phyloP scores from a whole-genome alignment of 768 basidiomycete species.

The Daedaleopsis sinensis region DNA sequence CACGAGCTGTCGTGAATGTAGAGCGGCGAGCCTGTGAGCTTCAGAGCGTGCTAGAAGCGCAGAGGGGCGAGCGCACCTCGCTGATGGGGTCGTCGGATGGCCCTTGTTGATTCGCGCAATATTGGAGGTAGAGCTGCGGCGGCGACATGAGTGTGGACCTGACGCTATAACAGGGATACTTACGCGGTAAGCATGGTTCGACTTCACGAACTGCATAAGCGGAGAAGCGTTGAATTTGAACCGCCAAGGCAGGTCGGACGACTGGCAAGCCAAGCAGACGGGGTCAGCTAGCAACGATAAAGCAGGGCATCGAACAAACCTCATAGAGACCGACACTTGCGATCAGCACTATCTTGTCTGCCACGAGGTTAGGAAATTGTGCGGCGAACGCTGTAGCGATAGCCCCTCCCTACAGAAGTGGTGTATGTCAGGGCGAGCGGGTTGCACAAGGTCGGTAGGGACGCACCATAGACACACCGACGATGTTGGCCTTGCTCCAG shows the following conservation, averaged over 20 bases:
- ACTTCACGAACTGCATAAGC: slow-evolving; percentile 65
- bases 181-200: slow-evolving; percentile 65
- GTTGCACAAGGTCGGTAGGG: background rate
- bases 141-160: background rate
- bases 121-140: slow-evolving; percentile 36
- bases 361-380: slow-evolving; percentile 72
- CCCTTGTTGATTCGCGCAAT: slow-evolving; percentile 31
- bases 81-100: slow-evolving; percentile 30
- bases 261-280: slow-evolving; percentile 35
- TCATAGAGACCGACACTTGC: slow-evolving; percentile 73
- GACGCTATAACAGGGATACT: no score
- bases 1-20: slow-evolving; percentile 54
- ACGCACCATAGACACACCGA: slow-evolving; percentile 77
- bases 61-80: slow-evolving; percentile 23
- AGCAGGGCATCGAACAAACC: slow-evolving; percentile 35
- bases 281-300: background rate
- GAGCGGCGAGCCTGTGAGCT: no score
- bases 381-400: slow-evolving; percentile 72
- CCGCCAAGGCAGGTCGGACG: slow-evolving; percentile 69
- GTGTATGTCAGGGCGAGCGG: background rate
- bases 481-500: slow-evolving; percentile 68
- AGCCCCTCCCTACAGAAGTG: slow-evolving; percentile 60
- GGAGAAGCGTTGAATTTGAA: slow-evolving; percentile 80
- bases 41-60: no score
- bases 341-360: slow-evolving; percentile 66